Evolutionary conservation across 2,329 filamentous ascomycete species (phyloP), one percentile per base, ranked within the genome.

Genomic region (Tympanopsis confertula): DNA sequence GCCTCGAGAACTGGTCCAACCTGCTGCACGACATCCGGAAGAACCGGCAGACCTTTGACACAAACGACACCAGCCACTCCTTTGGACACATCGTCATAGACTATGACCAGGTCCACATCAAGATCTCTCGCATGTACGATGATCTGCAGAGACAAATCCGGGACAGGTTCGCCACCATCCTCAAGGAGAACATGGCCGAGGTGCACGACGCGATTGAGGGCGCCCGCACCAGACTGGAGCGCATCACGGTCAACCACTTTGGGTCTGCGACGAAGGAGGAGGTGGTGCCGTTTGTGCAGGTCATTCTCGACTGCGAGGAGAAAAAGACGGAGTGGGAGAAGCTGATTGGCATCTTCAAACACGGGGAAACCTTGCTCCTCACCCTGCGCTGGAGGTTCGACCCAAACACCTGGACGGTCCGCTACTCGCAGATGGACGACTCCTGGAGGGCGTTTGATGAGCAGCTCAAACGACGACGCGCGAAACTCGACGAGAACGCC

Each of bases 91-190:
- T 96, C 38, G 86, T 84, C 4, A 87, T 98, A 51, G 89, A 98
- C 56, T 98, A 98, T 52, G 91, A 96, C 50, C 91, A 98, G 58
- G 91, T 98, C 0, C 93, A 98, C 59, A 86, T 88, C 40, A 94
- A 94, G 60, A 91, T 98, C 57, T 96, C 96, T 51, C 86, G 87
- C 50, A 98, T 96, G 58, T 98, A 98, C 55, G 93, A 98, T 54
- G 89, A 96, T 57, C 98, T 91, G 91, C 91, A 98, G 58, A 86
- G 95, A 50, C 93, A 98, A 47, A 93, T 98, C 39, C 69, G 95
- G 24, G 76, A 84, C 49, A 94, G 94, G 55, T 98, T 98, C 59
- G 91, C 87, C 26, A 73, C 74, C 40, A 86, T 91, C 39, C 80
- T 98, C 35, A 86, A 88, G 35, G 83, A 77, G 44, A 83, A 88